Evolutionary conservation across 2,329 filamentous ascomycete genomes (phyloP).

Genomic region (Exophiala mesophila): DNA sequence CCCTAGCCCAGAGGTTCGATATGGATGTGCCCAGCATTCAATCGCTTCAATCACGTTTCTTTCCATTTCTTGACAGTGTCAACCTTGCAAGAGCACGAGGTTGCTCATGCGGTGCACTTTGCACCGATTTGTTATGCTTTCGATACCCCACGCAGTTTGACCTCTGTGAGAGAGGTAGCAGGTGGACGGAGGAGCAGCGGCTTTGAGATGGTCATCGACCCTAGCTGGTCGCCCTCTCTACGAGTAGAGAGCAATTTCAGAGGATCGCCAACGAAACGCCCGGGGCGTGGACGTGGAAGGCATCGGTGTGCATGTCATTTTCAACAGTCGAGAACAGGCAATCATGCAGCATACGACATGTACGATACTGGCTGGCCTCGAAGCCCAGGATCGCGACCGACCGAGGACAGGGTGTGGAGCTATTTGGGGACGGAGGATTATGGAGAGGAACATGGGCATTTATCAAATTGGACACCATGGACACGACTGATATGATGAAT

Average conservation of each 20-base stretch:
- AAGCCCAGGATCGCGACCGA: too few relatives aligned
- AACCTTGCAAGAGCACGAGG: slow-evolving; percentile 21
- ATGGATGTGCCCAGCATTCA: slow-evolving; percentile 10
- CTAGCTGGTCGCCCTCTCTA: slow-evolving; percentile 19
- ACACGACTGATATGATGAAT: slow-evolving; percentile 12
- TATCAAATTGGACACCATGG: slow-evolving; percentile 3
- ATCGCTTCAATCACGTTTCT: slow-evolving; percentile 10
- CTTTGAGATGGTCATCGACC: slow-evolving; percentile 7
- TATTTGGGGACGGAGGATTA: slow-evolving; percentile 1
- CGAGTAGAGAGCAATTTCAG: too few relatives aligned
- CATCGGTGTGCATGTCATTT: too few relatives aligned
- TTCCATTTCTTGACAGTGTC: slow-evolving; percentile 20
- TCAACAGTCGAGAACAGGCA: too few relatives aligned
- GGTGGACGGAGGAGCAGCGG: not conserved
- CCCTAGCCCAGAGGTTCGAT: not conserved
- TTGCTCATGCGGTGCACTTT: slow-evolving; percentile 10
- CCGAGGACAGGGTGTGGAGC: not conserved
- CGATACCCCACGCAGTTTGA: slow-evolving; percentile 11
- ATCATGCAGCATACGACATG: too few relatives aligned
- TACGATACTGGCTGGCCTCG: too few relatives aligned
- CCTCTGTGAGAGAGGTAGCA: slow-evolving; percentile 20
- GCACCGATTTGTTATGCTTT: slow-evolving; percentile 1
- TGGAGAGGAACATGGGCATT: not conserved
- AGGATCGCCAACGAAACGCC: too few relatives aligned
- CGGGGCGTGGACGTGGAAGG: slow-evolving; percentile 8